phyloP scores from a whole-genome alignment of 1,284 basidiomycete species.

The Earliella scabrosa region DNA sequence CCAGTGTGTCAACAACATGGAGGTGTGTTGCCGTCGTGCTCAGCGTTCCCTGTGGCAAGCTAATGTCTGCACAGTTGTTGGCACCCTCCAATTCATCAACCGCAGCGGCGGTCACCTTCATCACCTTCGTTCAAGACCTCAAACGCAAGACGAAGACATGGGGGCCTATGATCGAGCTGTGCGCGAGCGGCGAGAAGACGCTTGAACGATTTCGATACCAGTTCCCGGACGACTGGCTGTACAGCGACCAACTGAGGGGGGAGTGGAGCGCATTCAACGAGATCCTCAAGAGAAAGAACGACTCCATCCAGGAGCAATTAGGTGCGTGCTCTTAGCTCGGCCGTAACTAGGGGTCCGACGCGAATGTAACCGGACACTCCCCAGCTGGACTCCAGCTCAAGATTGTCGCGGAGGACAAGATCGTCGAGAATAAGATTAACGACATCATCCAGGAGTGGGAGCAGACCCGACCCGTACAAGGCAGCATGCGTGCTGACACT shows the following conservation, averaged over 20 bases:
- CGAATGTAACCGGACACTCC: constrained; percentile 3
- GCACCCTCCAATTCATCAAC: constrained; percentile 80
- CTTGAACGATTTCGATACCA: constrained; percentile 96
- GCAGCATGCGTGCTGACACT: constrained; percentile 92
- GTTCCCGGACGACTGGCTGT: constrained; percentile 97
- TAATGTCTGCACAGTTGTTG: constrained; percentile 36
- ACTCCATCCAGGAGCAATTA: constrained; percentile 97
- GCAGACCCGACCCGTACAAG: constrained; percentile 93
- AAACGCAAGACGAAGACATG: constrained; percentile 97
- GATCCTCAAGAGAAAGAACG: constrained; percentile 97
- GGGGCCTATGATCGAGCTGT: constrained; percentile 96
- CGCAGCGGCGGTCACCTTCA: constrained; percentile 97
- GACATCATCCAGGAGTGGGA: constrained; percentile 95
- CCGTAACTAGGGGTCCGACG: background rate
- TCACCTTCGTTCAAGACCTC: constrained; percentile 98
- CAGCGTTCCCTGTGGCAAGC: background rate
- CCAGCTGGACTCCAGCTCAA: constrained; percentile 94
- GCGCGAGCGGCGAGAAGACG: constrained; percentile 94
- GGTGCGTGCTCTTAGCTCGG: constrained; percentile 48
- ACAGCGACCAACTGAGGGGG: constrained; percentile 95
- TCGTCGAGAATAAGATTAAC: constrained; percentile 92
- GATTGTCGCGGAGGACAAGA: constrained; percentile 99
- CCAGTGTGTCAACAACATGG: constrained; percentile 38
- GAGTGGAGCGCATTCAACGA: constrained; percentile 99
- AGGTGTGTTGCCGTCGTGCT: constrained; percentile 29